These are phyloP conservation scores for barrel medic (Medicago truncatula) DNA, from an alignment of 306 rosid genomes.

Conservation along the genomic window DNA sequence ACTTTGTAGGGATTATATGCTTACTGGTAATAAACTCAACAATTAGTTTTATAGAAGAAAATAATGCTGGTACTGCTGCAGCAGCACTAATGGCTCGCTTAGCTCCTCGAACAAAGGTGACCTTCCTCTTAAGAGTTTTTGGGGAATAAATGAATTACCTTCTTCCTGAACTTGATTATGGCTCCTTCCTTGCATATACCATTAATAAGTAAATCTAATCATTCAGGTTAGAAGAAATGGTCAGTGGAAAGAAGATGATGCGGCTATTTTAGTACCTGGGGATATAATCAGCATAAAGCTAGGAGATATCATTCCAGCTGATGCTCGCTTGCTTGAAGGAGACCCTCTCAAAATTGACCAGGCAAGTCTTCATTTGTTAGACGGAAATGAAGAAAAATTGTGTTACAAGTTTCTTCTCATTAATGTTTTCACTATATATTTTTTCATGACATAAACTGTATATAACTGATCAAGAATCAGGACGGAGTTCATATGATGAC, in stretches of 20 bases:
- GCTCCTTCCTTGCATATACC: slow-evolving; percentile 17
- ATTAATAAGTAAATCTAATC: slow-evolving; percentile 17
- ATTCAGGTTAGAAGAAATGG: slow-evolving; percentile 85
- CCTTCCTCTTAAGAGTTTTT: not conserved
- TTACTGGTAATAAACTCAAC: slow-evolving; percentile 79
- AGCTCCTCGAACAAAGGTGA: slow-evolving; percentile 82
- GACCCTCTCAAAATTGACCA: slow-evolving; percentile 86
- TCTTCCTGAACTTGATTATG: not conserved
- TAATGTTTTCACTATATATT: not conserved
- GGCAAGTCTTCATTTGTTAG: slow-evolving; percentile 53
- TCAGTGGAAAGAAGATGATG: slow-evolving; percentile 88
- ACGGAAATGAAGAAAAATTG: not conserved
- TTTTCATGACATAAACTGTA: slow-evolving; percentile 15
- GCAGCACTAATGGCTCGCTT: slow-evolving; percentile 82
- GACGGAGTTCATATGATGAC: slow-evolving; percentile 37
- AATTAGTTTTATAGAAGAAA: slow-evolving; percentile 91
- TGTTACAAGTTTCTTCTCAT: not conserved
- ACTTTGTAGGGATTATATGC: slow-evolving; percentile 81
- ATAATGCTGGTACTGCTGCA: slow-evolving; percentile 90
- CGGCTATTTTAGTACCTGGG: slow-evolving; percentile 81
- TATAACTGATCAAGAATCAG: slow-evolving; percentile 17
- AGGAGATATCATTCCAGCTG: slow-evolving; percentile 90
- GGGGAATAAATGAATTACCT: not conserved
- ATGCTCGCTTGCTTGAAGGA: slow-evolving; percentile 92
- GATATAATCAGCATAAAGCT: slow-evolving; percentile 86